phyloP scores from a whole-genome alignment of 768 basidiomycete species.

The Sporobolomyces roseus region DNA sequence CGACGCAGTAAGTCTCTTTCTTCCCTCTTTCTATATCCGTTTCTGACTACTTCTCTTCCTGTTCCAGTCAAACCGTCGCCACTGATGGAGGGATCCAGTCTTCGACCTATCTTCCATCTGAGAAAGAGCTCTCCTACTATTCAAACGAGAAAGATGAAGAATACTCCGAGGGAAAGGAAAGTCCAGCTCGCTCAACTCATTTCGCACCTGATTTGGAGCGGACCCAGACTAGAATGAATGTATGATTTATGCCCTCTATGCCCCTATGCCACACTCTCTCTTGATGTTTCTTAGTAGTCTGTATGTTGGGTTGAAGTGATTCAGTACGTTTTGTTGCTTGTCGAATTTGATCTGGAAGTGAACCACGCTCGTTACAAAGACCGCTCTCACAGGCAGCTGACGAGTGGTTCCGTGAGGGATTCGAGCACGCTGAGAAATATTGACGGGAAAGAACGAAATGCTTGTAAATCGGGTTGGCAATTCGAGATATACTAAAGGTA shows the following conservation, averaged over 20 bases:
- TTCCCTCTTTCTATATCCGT: background rate
- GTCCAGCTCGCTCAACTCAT: background rate
- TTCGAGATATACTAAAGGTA: too few species aligned
- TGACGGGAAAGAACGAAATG: too few species aligned
- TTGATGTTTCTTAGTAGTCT: too few species aligned
- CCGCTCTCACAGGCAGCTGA: too few species aligned
- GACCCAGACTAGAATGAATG: too few species aligned
- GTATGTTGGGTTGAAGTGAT: too few species aligned
- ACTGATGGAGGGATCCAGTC: background rate
- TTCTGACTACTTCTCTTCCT: background rate
- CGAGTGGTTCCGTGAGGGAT: too few species aligned
- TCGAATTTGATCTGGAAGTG: too few species aligned
- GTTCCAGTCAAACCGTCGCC: background rate
- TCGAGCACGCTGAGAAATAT: too few species aligned
- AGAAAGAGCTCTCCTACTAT: background rate
- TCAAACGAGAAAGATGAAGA: conserved; percentile 12
- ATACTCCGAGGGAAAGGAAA: background rate
- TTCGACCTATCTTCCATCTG: background rate
- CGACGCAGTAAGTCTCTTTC: background rate
- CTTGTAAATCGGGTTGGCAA: too few species aligned
- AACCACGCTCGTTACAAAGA: too few species aligned
- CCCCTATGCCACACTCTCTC: background rate
- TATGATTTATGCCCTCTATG: background rate
- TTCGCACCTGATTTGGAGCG: background rate
- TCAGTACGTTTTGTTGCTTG: too few species aligned